Base-by-base conservation (phyloP, 768 basidiomycete genomes). In the Tulasnella calospora region DNA sequence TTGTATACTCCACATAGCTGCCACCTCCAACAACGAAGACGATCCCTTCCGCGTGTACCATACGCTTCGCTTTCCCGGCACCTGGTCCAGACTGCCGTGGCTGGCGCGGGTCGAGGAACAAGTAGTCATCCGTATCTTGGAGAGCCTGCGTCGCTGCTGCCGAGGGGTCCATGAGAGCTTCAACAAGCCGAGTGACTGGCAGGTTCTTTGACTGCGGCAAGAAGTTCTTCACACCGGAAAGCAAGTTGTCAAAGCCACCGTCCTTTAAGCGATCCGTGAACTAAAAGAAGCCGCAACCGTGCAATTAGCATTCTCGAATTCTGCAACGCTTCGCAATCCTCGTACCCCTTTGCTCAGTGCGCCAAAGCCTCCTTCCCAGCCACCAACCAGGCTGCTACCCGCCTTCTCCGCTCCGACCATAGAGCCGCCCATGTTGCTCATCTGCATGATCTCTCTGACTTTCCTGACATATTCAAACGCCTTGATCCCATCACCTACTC, bases 181-280 rank as follows among this genome's bases (percentile, higher is more conserved):
- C 98, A 1, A 94, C 92, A 41, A 99, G 87, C 15, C 98, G 91
- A 0, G 98, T 98, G 70, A 97, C 90, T 15, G 95, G 92, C 72
- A 98, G 89, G 51, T 98, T 89, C 85, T 99, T 97, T 83, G 95
- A 94, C 2, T 94, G 92, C 0, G 98, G 98, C 23, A 99, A 85
- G 87, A 99, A 96, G 85, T 98, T 98, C 84, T 97, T 98, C 82
- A 99, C 98, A 51, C 96, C 97, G 0, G 96, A 96, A 80, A 99
- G 94, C 21, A 99, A 87, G 83, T 97, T 97, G 83, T 99, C 96
- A 41, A 99, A 88, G n/a, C 95, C 95, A 46, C 96, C 94, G 83
- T 98, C 97, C 85, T 96, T 94, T 76, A 99, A 86, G 71, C 94
- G 89, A 83, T 96, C 95, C 1, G 95, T 96, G 70, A 99, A 89